Evolutionary conservation across 2,329 filamentous ascomycete genomes (phyloP), one percentile per base, ranked within the genome.

Genomic region (Cryphonectria parasitica): DNA sequence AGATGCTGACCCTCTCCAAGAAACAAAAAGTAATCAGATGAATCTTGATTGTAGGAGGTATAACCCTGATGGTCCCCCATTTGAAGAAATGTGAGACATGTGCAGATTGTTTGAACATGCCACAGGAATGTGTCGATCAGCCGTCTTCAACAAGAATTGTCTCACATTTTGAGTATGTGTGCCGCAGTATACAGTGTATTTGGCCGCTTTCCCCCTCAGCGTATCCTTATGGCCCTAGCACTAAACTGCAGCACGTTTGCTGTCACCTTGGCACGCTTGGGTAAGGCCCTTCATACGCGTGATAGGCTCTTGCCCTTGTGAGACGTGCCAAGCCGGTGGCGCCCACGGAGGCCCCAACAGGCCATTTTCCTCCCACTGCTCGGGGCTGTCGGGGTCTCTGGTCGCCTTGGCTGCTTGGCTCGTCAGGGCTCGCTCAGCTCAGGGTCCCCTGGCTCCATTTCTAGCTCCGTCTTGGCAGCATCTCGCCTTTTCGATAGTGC

Each of bases 281-380:
- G 8, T 8, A n/a, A 61, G 36, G 31, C 36, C 36, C 58, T 22
- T 25, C n/a, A n/a, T n/a, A n/a, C n/a, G n/a, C n/a, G n/a, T 39
- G 7, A 41, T 41, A 63, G 61, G 61, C 34, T 64, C 58, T 52
- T 43, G 62, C 70, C 70, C 39, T 60, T 69, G 64, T 72, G 70
- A 72, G 70, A 72, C 70, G 64, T 8, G 70, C 70, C 70, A 72
- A 72, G 70, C 22, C 67, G 19, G 45, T 58, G 31, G 63, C 28
- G 63, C 41, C 41, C 25, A 3, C 22, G 19, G 34, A 19, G 41
- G 62, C 19, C 45, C 45, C 45, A 49, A 49, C 45, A 49, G 45
- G 25, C 62, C 60, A 63, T 22, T 13, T 13, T 22, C 17, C 13
- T 63, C 60, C 60, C 60, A 63, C 60, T 63, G 60, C 52, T 28